Conservation (phyloP, 106 monocot genomes). For the Dioscorea alata region DNA sequence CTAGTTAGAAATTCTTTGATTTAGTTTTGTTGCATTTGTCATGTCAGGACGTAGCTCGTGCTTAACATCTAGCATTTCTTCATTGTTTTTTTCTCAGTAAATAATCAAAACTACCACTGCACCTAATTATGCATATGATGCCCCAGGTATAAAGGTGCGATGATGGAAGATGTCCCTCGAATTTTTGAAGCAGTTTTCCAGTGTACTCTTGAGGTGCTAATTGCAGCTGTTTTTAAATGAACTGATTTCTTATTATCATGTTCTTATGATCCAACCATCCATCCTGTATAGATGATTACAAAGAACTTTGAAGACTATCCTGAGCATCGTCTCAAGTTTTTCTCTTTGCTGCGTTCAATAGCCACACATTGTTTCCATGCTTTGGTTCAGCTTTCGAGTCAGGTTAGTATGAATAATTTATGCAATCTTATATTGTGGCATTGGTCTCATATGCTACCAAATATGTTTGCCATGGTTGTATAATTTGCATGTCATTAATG, state of each 20-base stretch:
- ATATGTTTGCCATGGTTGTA: no score
- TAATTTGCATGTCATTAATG: no score
- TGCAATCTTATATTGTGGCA: not conserved
- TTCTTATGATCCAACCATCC: not conserved
- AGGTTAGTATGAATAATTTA: slow-evolving; percentile 42
- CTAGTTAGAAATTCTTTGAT: no score
- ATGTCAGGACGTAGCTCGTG: no score
- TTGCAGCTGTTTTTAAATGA: not conserved
- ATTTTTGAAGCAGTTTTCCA: slow-evolving; percentile 98
- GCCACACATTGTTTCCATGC: slow-evolving; percentile 96
- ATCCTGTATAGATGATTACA: slow-evolving; percentile 76
- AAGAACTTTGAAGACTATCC: slow-evolving; percentile 99
- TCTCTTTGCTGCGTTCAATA: slow-evolving; percentile 83
- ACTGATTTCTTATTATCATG: not conserved
- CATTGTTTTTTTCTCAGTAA: no score
- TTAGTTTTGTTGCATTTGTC: no score
- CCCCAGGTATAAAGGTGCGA: slow-evolving; percentile 71
- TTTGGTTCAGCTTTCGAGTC: slow-evolving; percentile 77
- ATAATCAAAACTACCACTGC: no score
- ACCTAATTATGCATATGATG: not conserved
- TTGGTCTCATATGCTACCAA: not conserved
- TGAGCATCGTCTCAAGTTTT: slow-evolving; percentile 95
- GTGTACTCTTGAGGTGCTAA: slow-evolving; percentile 84
- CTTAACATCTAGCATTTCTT: no score
- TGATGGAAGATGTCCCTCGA: slow-evolving; percentile 93